Base-by-base conservation (phyloP, 2,329 filamentous ascomycete genomes). In the Cadophora malorum region DNA sequence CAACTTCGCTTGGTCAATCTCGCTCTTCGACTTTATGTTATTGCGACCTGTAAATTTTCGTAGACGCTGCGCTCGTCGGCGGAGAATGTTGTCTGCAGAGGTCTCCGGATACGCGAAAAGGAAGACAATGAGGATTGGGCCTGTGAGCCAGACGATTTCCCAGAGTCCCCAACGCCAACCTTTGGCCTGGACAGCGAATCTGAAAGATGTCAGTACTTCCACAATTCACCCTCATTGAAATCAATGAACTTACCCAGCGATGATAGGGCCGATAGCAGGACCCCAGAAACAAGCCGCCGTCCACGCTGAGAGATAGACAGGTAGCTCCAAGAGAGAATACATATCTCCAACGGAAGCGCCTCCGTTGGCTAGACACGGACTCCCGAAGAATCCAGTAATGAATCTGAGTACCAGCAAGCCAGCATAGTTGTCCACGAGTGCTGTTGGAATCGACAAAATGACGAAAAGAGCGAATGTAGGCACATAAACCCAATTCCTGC, bases 391-490 rank as follows among this genome's bases (percentile, higher is more conserved):
- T 1, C 87, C 88, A 64, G 86, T 85, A 8, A 90, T 77, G 78
- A 90, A 90, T 1, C 88, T 83, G 4, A 88, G 80, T 1, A 90
- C 85, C 72, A 90, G 82, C 6, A 92, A 80, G 0, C 87, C 87
- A 0, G 85, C 78, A 64, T 88, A 90, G 78, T 87, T 90, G 41
- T 84, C 77, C 4, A 86, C 86, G 0, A 91, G 77, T 0, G 88
- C 87, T 0, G 88, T 85, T 0, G 89, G 88, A 31, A 92, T 83
- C 6, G 83, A 85, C 6, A 92, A 77, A 68, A 91, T 83, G 65
- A 91, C 86, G 74, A 91, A 92, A 31, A 91, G 80, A 65, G 85
- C 84, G 79, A 91, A 90, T 9, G 89, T 89, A 72, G 86, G 76
- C 58, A 91, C 84, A 77, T 92, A 92, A 2, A 89, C 84, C 1